A percentile compares a stretch with the other conserved stretches of the same genome.
These are phyloP conservation scores for Alternaria longipes DNA, from an alignment of 2,329 filamentous ascomycete species.

Conservation along the genomic window DNA sequence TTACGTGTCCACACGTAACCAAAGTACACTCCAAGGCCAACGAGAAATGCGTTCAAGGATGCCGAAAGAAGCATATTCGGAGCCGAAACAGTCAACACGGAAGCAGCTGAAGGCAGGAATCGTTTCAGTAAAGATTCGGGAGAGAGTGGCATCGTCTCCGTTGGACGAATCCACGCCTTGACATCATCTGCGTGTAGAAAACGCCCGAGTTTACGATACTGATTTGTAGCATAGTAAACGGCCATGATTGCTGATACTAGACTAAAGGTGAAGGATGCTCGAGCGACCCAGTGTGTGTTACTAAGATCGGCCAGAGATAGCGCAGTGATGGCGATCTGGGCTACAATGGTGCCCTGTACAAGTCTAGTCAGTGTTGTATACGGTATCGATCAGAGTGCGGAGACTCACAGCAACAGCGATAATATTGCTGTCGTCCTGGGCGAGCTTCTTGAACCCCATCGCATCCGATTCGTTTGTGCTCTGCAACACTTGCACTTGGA, in stretches of 20 bases:
- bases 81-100: too few relatives aligned
- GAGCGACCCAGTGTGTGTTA: background rate
- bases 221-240: conserved; percentile 3
- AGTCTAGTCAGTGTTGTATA: background rate
- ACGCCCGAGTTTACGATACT: background rate
- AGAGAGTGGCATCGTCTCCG: fast-evolving
- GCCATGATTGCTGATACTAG: background rate
- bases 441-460: background rate
- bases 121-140: fast-evolving
- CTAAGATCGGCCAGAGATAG: background rate
- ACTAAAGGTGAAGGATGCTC: background rate
- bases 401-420: conserved; percentile 7
- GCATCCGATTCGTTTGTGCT: background rate
- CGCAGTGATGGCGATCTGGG: conserved; percentile 8
- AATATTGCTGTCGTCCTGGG: conserved; percentile 1
- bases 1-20: too few relatives aligned
- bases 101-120: too few relatives aligned
- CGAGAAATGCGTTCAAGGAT: too few relatives aligned
- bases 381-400: fast-evolving
- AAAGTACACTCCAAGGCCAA: too few relatives aligned
- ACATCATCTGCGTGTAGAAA: background rate
- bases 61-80: too few relatives aligned
- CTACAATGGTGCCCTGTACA: conserved; percentile 1
- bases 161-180: background rate
- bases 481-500: too few relatives aligned